A percentile compares a stretch with the other conserved stretches of the same genome.
Evolutionary conservation across 768 basidiomycete species (phyloP).

Genomic region (Amanita rubescens): DNA sequence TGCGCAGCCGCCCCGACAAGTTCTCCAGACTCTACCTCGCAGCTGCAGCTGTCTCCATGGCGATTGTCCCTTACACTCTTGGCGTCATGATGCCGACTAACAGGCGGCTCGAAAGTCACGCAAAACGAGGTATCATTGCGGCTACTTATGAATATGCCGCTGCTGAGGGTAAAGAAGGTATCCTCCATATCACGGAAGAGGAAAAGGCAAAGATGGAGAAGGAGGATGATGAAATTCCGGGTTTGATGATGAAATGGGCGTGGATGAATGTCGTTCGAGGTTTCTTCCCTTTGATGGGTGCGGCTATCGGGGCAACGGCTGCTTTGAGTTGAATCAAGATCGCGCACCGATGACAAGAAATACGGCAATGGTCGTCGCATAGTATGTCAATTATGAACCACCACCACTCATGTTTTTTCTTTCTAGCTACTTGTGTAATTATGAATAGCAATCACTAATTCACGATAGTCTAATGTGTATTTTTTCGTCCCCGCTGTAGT

Average conservation of each 20-base stretch:
- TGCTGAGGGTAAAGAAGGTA: not conserved
- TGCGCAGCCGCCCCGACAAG: not conserved
- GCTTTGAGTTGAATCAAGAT: not conserved
- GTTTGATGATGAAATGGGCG: constrained; percentile 2
- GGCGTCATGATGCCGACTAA: not conserved
- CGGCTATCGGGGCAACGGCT: not conserved
- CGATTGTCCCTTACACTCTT: not conserved
- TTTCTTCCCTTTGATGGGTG: not conserved
- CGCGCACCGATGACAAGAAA: no score
- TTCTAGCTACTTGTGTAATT: not conserved
- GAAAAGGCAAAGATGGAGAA: not conserved
- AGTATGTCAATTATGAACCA: not conserved
- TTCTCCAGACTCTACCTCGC: not conserved
- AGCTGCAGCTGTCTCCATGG: not conserved
- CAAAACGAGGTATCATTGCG: not conserved
- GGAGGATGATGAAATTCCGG: not conserved
- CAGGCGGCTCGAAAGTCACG: not conserved
- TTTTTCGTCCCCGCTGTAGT: no score
- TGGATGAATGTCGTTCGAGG: constrained; percentile 1
- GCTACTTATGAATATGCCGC: not conserved
- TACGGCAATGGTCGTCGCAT: no score
- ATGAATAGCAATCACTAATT: no score
- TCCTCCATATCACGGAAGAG: not conserved
- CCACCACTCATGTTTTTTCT: not conserved
- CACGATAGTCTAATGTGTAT: no score